A percentile compares a stretch with the other conserved stretches of the same genome.
Conservation (phyloP, 176 grass and related monocot genomes). For the Musa beccarii region DNA sequence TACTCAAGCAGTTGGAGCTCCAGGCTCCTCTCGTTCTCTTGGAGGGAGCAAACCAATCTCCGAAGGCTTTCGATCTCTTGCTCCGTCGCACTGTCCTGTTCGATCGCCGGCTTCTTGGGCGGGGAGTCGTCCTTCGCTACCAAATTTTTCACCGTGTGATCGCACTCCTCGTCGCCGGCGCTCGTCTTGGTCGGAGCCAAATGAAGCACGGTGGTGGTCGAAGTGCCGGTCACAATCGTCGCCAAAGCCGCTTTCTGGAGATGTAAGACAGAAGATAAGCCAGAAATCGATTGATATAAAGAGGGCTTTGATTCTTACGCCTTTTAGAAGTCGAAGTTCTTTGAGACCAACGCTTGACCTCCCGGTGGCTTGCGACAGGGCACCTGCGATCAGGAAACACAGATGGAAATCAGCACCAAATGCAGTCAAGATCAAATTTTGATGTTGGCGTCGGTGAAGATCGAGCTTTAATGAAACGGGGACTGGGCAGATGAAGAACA, state of each 20-base stretch:
- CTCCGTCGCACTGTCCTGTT: constrained; percentile 37
- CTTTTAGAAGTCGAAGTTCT: constrained; percentile 47
- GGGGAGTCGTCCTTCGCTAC: constrained; percentile 17
- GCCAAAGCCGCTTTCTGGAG: constrained; percentile 39
- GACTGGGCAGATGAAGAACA: neutral
- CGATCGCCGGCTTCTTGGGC: constrained; percentile 10
- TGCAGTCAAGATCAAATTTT: neutral
- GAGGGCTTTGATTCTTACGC: constrained; percentile 29
- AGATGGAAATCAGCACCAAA: constrained; percentile 8
- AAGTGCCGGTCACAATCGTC: constrained; percentile 50
- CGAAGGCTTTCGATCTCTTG: constrained; percentile 56
- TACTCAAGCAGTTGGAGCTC: constrained; percentile 60
- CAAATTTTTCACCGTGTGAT: constrained; percentile 55
- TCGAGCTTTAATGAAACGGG: neutral
- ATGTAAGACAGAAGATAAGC: constrained; percentile 7
- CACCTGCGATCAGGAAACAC: neutral
- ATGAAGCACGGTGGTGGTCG: constrained; percentile 22
- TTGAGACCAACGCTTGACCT: constrained; percentile 44
- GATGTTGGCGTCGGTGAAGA: constrained; percentile 2
- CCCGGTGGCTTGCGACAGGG: constrained; percentile 16
- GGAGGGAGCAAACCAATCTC: constrained; percentile 63
- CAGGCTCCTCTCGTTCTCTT: constrained; percentile 68
- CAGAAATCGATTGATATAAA: too few species aligned
- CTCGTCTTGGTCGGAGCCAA: constrained; percentile 46
- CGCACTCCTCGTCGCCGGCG: constrained; percentile 48